Base-by-base conservation (phyloP, 23 red algal species). In the Chondrus crispus region DNA sequence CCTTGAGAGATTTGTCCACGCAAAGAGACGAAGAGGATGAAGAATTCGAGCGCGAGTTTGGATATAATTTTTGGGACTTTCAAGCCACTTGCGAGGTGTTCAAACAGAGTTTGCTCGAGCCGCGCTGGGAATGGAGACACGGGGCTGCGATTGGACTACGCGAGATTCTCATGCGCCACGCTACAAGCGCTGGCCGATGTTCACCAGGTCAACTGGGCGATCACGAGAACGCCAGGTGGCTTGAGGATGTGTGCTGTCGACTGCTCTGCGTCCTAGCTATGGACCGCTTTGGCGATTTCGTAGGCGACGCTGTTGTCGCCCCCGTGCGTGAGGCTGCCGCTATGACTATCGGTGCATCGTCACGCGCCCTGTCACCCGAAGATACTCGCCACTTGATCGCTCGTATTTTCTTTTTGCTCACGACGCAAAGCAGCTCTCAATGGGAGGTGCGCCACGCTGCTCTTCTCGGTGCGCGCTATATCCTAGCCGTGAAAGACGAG, bases 231-330 rank as follows among this genome's bases (percentile, higher is more conserved):
- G 41, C 62, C 36, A 22, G 44, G 28, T 89, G 88, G 88, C 55
- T 95, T 40, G 93, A 99, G 72, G 97, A 99, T 85, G 6, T 99
- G 40, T 95, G 91, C 35, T 96, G 90, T 40, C 91, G 97, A 2
- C 24, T 99, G 33, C 28, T 96, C 28, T 93, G 94, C 44, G 91
- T 99, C 40, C 87, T 99, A 20, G 93, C 97, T 40, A 90, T 99
- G 74, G 97, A 99, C 54, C 91, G 97, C 6, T 99, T 99, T 80
- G 91, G 94, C 44, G 97, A 99, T 85, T 99, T 93, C 82, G 95
- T 94, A 24, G 94, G 89, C 24, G 92, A 96, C 44, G 82, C 89
- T 44, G 95, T 96, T 12, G 94, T 99, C 2, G 97, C 97, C 46
- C 97, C 97, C 32, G 97, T 99, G 42, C 89, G 90, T 11, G 97